Conservation (phyloP, 192 early-diverging fungal genomes). For the Linnemannia elongata region DNA sequence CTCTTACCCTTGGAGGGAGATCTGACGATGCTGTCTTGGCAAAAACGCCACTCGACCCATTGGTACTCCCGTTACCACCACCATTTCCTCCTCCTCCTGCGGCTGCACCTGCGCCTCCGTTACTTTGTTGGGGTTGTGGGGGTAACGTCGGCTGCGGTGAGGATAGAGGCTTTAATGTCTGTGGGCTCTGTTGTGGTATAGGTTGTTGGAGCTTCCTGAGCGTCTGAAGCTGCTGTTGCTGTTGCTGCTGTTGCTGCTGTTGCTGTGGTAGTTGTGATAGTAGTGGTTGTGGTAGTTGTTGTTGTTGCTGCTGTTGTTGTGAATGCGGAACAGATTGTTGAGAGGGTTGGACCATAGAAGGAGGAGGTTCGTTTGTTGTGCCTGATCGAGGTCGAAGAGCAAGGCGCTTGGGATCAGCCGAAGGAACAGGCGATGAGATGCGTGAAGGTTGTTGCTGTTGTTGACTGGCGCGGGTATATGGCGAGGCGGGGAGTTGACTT, state of each 20-base stretch:
- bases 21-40: slow-evolving; percentile 1
- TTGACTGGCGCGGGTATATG: slow-evolving; percentile 33
- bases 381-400: neutral
- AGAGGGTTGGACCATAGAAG: neutral
- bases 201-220: neutral
- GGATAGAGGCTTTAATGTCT: neutral
- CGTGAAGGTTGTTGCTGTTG: slow-evolving; percentile 11
- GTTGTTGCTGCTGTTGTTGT: slow-evolving; percentile 1
- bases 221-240: slow-evolving; percentile 13
- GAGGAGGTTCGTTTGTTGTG: neutral
- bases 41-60: neutral
- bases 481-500: neutral
- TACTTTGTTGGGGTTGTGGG: slow-evolving; percentile 20
- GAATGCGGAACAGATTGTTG: neutral
- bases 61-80: neutral
- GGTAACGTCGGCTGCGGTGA: slow-evolving; percentile 14
- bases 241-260: neutral
- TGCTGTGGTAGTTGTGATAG: neutral
- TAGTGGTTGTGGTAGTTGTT: slow-evolving; percentile 3
- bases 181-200: slow-evolving; percentile 3
- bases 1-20: neutral
- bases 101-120: neutral
- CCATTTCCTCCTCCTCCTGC: neutral
- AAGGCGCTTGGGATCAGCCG: slow-evolving; percentile 5
- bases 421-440: slow-evolving; percentile 5